Base-by-base conservation (phyloP, 2,329 filamentous ascomycete genomes). In the Arthrobotrys sphaeroides region DNA sequence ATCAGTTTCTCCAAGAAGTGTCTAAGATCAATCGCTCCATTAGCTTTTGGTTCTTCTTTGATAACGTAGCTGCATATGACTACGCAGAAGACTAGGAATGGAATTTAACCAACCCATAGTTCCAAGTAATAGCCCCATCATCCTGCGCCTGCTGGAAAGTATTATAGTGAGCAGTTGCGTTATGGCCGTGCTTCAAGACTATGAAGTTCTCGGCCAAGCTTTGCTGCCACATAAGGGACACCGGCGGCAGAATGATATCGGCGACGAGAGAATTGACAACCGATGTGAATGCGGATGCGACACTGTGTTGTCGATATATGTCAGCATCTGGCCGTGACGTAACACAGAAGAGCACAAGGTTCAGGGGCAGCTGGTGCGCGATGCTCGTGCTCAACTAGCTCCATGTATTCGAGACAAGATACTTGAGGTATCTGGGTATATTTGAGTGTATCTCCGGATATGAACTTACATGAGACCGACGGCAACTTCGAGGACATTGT, bases 171-270 rank as follows among this genome's bases (percentile, higher is more conserved):
- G 82, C 81, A 2, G 84, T 82, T 0, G 83, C 79, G 24, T 87
- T 84, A 1, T 87, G 86, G 0, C 90, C 90, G 0, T 83, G 80
- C 38, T 84, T 85, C 26, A 92, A 82, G 5, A 91, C 87, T 0
- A 90, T 87, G 81, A 93, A 93, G 81, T 91, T 91, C 82, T 91
- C 88, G 79, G 91, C 89, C 79, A 93, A 86, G 80, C 92, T 92
- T 77, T 87, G 87, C 79, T 90, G 87, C 67, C 91, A 86, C 20
- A 93, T 83, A 43, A 92, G 83, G 1, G 90, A 90, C 26, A 93
- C 83, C 0, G 90, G 85, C 3, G 90, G 91, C 76, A 92, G 86
- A 49, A 92, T 83, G 33, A 92, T 87, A 78, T 91, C 89, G 75
- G 86, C 88, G 62, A 92, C 90, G 80, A 92, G 90, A 6, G 88